phyloP scores from a whole-genome alignment of 768 basidiomycete species.

The Pisolithus sp. region DNA sequence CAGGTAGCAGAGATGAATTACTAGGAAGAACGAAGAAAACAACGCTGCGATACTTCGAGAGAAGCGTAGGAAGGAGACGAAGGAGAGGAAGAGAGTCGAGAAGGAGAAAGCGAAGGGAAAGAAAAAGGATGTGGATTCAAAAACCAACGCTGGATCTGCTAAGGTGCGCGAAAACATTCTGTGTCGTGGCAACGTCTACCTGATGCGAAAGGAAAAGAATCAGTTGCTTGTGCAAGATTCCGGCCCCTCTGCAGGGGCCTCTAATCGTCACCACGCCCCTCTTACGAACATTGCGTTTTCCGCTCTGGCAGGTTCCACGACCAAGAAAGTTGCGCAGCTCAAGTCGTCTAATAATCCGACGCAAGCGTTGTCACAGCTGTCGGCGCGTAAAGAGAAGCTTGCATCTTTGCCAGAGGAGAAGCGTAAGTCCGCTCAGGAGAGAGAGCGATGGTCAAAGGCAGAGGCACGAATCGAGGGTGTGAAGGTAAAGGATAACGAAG shows the following conservation, averaged over 20 bases:
- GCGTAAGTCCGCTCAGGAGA: conserved; percentile 71
- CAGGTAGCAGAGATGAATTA: conserved; percentile 71
- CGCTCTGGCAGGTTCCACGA: conserved; percentile 44
- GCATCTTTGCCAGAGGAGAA: conserved; percentile 77
- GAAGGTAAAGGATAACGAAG: conserved; percentile 87
- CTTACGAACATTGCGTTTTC: conserved; percentile 70
- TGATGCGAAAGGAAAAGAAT: conserved; percentile 33
- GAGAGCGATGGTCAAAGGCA: conserved; percentile 87
- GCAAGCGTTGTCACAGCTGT: conserved; percentile 78
- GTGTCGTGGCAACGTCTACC: neutral
- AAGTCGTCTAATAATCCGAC: conserved; percentile 75
- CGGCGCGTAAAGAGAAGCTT: conserved; percentile 71
- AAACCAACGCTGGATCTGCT: conserved; percentile 34
- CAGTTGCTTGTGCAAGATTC: conserved; percentile 67
- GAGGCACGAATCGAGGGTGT: conserved; percentile 82
- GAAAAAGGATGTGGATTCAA: conserved; percentile 36
- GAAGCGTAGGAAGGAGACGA: conserved; percentile 76
- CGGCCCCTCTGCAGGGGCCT: conserved; percentile 12
- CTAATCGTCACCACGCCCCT: conserved; percentile 32
- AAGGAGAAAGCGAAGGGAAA: conserved; percentile 45
- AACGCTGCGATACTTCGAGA: conserved; percentile 82
- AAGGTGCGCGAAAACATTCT: conserved; percentile 39
- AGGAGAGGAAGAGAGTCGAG: conserved; percentile 70
- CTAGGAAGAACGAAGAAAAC: conserved; percentile 71
- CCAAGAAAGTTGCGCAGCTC: conserved; percentile 45